These are phyloP conservation scores for Neonothopanus nambi DNA, from an alignment of 1,284 basidiomycete species.

Conservation along the genomic window DNA sequence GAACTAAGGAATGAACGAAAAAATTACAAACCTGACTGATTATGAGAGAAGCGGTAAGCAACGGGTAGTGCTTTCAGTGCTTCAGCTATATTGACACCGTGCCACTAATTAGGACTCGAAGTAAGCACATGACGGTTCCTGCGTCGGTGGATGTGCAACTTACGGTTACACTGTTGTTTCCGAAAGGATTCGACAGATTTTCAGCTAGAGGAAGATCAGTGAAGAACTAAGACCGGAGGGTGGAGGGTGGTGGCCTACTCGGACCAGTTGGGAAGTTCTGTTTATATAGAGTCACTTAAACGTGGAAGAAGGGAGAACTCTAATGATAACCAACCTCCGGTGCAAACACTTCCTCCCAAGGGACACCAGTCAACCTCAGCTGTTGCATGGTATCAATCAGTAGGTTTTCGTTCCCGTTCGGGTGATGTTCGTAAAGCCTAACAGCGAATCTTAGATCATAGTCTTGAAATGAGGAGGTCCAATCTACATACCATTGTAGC, in stretches of 20 bases:
- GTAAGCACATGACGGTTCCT: too few relatives aligned
- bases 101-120: conserved; percentile 48
- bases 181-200: conserved; percentile 30
- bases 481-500: conserved; percentile 55
- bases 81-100: too few relatives aligned
- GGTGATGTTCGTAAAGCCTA: conserved; percentile 55
- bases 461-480: too few relatives aligned
- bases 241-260: conserved; percentile 2
- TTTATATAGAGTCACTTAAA: neutral
- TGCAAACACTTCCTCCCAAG: conserved; percentile 43
- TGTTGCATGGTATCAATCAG: conserved; percentile 56
- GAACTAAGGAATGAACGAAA: conserved; percentile 13
- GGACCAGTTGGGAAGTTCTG: too few relatives aligned
- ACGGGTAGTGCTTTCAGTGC: conserved; percentile 56
- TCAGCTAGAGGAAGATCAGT: conserved; percentile 14
- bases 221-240: conserved; percentile 16
- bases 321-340: conserved; percentile 25
- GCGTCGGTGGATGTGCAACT: too few relatives aligned
- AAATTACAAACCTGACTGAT: conserved; percentile 48
- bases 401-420: conserved; percentile 47
- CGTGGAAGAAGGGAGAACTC: neutral
- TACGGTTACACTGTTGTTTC: too few relatives aligned
- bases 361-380: conserved; percentile 51
- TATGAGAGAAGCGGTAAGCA: conserved; percentile 57
- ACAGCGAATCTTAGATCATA: too few relatives aligned